Conservation (phyloP, 306 rosid species). For the Malus domestica region DNA sequence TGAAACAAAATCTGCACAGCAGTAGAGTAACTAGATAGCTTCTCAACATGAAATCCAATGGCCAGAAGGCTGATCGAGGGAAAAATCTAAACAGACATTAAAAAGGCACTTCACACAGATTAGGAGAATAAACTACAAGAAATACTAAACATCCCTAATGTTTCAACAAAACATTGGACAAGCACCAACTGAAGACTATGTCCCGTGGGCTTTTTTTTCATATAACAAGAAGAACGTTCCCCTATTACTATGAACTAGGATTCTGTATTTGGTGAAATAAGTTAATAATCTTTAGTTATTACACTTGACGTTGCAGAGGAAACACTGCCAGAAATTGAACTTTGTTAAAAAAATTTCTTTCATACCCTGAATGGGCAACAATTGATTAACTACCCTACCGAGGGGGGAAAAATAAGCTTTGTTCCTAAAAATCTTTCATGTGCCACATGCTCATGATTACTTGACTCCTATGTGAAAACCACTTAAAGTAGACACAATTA, state of each 20-base stretch:
- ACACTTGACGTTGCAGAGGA: no score
- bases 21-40: background rate
- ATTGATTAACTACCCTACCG: background rate
- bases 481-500: background rate
- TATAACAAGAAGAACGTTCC: background rate
- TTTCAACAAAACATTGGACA: background rate
- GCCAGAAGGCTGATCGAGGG: background rate
- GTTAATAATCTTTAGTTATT: no score
- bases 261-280: no score
- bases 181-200: no score
- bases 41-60: background rate
- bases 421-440: background rate
- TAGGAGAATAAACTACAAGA: background rate
- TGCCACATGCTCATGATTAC: background rate
- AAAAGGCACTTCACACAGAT: background rate
- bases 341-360: no score
- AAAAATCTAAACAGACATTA: background rate
- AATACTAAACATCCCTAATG: background rate
- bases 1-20: background rate
- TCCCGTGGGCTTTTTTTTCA: no score
- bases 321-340: no score
- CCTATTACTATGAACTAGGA: no score
- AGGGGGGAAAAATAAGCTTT: background rate
- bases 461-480: background rate
- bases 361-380: background rate